Percentiles rank a stretch among this genome's conserved stretches.
These are phyloP conservation scores for Xylaria intraflava DNA, from an alignment of 495 filamentous ascomycete genomes.

Conservation along the genomic window DNA sequence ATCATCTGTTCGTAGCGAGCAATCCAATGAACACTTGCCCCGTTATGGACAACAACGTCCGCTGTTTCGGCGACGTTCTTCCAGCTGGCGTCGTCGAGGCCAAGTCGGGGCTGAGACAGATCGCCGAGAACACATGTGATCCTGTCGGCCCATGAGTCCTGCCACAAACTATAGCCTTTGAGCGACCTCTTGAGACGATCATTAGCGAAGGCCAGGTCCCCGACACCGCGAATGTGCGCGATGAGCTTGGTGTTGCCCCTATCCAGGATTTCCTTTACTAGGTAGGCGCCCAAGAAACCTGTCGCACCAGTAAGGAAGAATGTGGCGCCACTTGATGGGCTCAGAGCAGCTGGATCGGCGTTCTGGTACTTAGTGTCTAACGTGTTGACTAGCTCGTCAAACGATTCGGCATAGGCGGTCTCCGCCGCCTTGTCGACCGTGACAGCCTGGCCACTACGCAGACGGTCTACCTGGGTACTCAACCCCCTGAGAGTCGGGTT, in stretches of 20 bases:
- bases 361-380: conserved; percentile 33
- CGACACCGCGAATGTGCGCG: conserved; percentile 61
- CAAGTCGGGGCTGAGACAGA: conserved; percentile 63
- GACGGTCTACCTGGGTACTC: conserved; percentile 64
- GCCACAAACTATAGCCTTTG: conserved; percentile 77
- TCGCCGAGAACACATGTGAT: conserved; percentile 66
- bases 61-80: conserved; percentile 55
- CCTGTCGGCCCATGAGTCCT: conserved; percentile 38
- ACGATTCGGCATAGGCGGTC: conserved; percentile 56
- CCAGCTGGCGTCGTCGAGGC: conserved; percentile 58
- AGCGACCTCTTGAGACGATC: conserved; percentile 48
- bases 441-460: conserved; percentile 22
- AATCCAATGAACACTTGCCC: not conserved
- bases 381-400: conserved; percentile 40
- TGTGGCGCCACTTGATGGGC: conserved; percentile 38
- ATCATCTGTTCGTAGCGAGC: conserved; percentile 68
- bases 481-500: conserved; percentile 69
- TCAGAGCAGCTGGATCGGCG: conserved; percentile 19
- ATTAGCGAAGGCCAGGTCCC: conserved; percentile 44
- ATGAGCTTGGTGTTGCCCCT: conserved; percentile 43
- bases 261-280: conserved; percentile 64
- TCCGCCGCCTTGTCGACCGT: conserved; percentile 51
- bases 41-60: conserved; percentile 80
- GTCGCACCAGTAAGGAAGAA: conserved; percentile 87
- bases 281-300: conserved; percentile 81